These are phyloP conservation scores for Gloeophyllum trabeum DNA, from an alignment of 768 basidiomycete genomes.

Conservation along the genomic window DNA sequence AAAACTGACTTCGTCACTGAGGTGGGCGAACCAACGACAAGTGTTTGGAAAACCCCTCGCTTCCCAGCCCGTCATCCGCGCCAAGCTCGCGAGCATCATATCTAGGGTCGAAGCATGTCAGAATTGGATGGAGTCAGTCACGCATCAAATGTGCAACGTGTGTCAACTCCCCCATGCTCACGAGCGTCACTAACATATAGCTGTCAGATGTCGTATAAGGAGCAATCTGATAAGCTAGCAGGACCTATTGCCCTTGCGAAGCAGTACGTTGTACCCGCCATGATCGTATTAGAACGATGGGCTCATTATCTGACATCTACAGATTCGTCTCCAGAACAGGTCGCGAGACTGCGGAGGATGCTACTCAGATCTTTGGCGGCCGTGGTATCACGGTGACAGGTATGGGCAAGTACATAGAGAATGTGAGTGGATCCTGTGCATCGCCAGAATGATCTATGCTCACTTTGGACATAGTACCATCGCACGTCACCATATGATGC, in stretches of 20 bases:
- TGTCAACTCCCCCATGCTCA: slow-evolving; percentile 8
- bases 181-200: slow-evolving; percentile 7
- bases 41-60: slow-evolving; percentile 85
- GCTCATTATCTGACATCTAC: slow-evolving; percentile 5
- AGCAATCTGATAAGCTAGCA: slow-evolving; percentile 80
- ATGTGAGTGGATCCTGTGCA: slow-evolving; percentile 32
- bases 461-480: slow-evolving; percentile 44
- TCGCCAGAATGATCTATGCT: background rate
- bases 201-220: slow-evolving; percentile 72
- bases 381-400: slow-evolving; percentile 79
- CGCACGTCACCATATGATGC: slow-evolving; percentile 78
- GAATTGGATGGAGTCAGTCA: slow-evolving; percentile 83
- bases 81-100: slow-evolving; percentile 86
- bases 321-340: slow-evolving; percentile 51
- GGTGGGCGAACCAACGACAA: slow-evolving; percentile 83
- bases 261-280: slow-evolving; percentile 43
- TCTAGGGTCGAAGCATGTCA: slow-evolving; percentile 83
- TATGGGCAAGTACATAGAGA: slow-evolving; percentile 79
- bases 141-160: slow-evolving; percentile 88
- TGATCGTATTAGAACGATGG: background rate
- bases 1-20: too few species aligned
- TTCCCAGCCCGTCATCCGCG: slow-evolving; percentile 80
- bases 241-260: slow-evolving; percentile 84
- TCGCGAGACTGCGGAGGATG: slow-evolving; percentile 62
- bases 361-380: slow-evolving; percentile 83